These are phyloP conservation scores for Auricularia auricula-judae DNA, from an alignment of 768 basidiomycete species.

Conservation along the genomic window DNA sequence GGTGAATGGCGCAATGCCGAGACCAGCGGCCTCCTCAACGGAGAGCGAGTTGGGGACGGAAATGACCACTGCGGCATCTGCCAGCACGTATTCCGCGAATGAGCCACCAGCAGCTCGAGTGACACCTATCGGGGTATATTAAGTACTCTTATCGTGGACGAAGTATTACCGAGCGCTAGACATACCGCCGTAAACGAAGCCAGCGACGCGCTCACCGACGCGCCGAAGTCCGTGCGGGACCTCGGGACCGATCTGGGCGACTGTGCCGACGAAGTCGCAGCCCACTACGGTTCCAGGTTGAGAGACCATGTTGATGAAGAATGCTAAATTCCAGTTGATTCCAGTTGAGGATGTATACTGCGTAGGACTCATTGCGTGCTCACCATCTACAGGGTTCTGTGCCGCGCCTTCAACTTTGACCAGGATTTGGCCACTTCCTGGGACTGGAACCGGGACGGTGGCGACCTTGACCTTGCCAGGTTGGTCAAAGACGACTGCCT, in stretches of 20 bases:
- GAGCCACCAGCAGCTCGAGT: not conserved
- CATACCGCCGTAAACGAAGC: not conserved
- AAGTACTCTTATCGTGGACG: no score
- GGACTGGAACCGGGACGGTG: slow-evolving; percentile 1
- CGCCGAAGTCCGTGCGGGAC: slow-evolving; percentile 7
- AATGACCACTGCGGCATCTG: slow-evolving; percentile 2
- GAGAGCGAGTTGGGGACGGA: slow-evolving; percentile 9
- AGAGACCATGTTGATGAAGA: no score
- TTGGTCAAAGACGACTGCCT: no score
- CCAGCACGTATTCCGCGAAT: slow-evolving; percentile 1
- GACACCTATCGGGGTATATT: no score
- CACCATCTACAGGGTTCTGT: no score
- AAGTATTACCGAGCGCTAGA: not conserved
- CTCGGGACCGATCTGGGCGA: slow-evolving; percentile 12
- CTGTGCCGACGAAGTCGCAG: slow-evolving; percentile 17
- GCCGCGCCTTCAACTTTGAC: slow-evolving; percentile 7
- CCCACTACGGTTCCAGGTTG: slow-evolving; percentile 8
- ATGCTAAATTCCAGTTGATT: no score
- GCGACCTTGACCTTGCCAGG: no score
- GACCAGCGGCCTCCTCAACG: slow-evolving; percentile 10
- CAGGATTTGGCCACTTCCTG: slow-evolving; percentile 6
- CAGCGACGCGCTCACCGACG: slow-evolving; percentile 11
- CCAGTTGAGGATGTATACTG: no score
- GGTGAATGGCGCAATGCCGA: slow-evolving; percentile 8
- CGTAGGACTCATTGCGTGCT: no score